A percentile compares a stretch with the other conserved stretches of the same genome.
Evolutionary conservation across 345 rosid species (phyloP).

Genomic region (Populus pruinosa): DNA sequence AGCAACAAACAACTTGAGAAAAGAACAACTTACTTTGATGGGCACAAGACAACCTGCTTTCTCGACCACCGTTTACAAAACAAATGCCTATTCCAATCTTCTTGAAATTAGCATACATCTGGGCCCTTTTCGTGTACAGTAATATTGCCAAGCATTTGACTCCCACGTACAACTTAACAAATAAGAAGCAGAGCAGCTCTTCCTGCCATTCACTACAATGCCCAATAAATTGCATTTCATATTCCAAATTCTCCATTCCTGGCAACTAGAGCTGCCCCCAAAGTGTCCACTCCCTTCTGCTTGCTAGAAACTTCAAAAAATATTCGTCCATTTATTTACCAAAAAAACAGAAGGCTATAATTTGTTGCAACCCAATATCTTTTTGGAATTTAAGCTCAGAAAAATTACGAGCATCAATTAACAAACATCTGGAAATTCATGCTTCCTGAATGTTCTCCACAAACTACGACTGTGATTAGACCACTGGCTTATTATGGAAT

Average conservation of each 20-base stretch:
- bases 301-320: constrained; percentile 1
- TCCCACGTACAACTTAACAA: constrained; percentile 2
- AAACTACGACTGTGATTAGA: constrained; percentile 4
- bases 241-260: constrained; percentile 8
- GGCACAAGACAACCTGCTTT: constrained; percentile 6
- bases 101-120: neutral
- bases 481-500: constrained; percentile 40
- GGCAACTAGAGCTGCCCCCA: constrained; percentile 4
- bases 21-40: constrained; percentile 12
- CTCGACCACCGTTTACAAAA: constrained; percentile 21
- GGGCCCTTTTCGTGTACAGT: constrained; percentile 6
- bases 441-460: constrained; percentile 14
- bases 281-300: constrained; percentile 21
- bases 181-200: constrained; percentile 10
- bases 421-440: constrained; percentile 1
- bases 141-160: neutral
- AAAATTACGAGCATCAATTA: constrained; percentile 22
- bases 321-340: constrained; percentile 22
- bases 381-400: constrained; percentile 20
- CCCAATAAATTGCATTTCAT: constrained; percentile 3
- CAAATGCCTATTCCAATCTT: constrained; percentile 11
- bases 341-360: constrained; percentile 19
- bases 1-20: constrained; percentile 11
- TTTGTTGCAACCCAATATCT: constrained; percentile 9
- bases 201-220: constrained; percentile 14